These are phyloP conservation scores for Heritiera littoralis DNA, from an alignment of 345 rosid genomes.

Conservation along the genomic window DNA sequence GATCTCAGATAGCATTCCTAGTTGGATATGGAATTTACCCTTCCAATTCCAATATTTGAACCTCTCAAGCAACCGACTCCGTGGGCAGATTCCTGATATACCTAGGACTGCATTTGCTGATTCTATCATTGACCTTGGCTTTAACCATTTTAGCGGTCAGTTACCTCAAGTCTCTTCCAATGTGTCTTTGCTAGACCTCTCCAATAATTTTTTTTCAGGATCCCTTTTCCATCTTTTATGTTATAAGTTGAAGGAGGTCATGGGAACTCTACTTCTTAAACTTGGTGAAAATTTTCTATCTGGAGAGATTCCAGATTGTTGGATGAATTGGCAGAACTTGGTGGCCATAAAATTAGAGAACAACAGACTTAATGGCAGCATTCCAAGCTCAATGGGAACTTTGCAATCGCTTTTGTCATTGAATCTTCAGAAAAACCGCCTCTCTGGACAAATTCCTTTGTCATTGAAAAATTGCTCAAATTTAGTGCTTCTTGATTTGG, in stretches of 20 bases:
- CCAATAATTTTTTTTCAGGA: constrained; percentile 30
- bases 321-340: neutral
- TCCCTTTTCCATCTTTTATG: constrained; percentile 20
- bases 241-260: neutral
- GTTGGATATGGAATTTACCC: constrained; percentile 17
- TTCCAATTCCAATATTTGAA: neutral
- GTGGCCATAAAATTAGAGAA: neutral
- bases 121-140: constrained; percentile 30
- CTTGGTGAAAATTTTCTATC: constrained; percentile 19
- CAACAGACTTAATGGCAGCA: constrained; percentile 21
- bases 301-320: constrained; percentile 14
- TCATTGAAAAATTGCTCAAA: constrained; percentile 6
- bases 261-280: neutral
- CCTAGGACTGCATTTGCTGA: neutral
- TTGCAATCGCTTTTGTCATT: neutral
- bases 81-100: constrained; percentile 28
- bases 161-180: constrained; percentile 27
- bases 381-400: constrained; percentile 23
- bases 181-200: constrained; percentile 17
- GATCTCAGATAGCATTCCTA: constrained; percentile 1
- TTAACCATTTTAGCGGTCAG: constrained; percentile 24
- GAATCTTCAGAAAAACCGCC: constrained; percentile 17
- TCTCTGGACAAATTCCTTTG: constrained; percentile 20
- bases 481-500: constrained; percentile 13
- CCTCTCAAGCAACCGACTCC: constrained; percentile 30